A percentile compares a stretch with the other conserved stretches of the same genome.
phyloP scores from a whole-genome alignment of 1,284 basidiomycete genomes.

The Tilletiopsis washingtonensis region DNA sequence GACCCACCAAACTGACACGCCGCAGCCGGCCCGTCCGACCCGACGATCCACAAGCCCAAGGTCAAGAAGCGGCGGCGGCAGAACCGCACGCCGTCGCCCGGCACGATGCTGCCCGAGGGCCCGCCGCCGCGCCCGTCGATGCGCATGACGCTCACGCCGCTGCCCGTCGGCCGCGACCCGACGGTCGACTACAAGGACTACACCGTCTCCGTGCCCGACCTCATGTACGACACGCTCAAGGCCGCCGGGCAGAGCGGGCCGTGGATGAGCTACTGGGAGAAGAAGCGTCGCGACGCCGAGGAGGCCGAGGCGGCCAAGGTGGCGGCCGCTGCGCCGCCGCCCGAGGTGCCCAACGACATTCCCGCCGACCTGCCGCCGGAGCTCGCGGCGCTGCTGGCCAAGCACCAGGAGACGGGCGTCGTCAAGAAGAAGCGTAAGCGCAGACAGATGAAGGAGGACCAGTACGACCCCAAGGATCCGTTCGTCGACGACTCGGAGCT shows the following conservation, averaged over 20 bases:
- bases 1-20: constrained; percentile 9
- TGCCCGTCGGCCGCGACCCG: background rate
- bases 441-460: constrained; percentile 32
- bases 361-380: constrained; percentile 26
- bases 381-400: constrained; percentile 8
- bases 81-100: background rate
- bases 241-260: no score
- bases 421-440: constrained; percentile 20
- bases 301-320: constrained; percentile 31
- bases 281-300: constrained; percentile 30
- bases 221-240: constrained; percentile 28
- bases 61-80: background rate
- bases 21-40: no score
- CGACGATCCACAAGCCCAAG: constrained; percentile 1
- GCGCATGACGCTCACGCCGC: constrained; percentile 7
- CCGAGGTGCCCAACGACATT: constrained; percentile 8
- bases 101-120: background rate
- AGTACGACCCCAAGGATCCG: constrained; percentile 80
- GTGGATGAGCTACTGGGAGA: no score
- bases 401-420: constrained; percentile 6
- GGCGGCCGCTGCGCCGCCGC: background rate
- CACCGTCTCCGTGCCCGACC: constrained; percentile 33
- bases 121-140: constrained; percentile 18
- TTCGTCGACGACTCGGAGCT: constrained; percentile 98
- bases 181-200: constrained; percentile 20